A percentile compares a stretch with the other conserved stretches of the same genome.
Evolutionary conservation across 768 basidiomycete species (phyloP).

Genomic region (Royoungia palumana): DNA sequence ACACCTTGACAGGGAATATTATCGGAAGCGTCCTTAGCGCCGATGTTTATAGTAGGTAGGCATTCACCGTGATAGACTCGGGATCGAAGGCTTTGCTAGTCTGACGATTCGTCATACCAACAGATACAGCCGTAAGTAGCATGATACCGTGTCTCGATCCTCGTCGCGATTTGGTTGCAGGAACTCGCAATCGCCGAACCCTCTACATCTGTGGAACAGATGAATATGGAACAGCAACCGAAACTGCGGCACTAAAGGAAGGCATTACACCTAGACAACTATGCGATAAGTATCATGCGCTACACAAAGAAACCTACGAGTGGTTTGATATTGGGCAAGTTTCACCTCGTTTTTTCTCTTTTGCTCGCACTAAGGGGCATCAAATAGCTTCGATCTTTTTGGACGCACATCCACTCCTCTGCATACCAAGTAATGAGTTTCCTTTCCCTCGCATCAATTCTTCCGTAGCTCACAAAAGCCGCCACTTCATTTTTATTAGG

Average conservation of each 20-base stretch:
- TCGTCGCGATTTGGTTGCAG: slow-evolving; percentile 13
- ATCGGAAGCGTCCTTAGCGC: slow-evolving; percentile 96
- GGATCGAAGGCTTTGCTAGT: background rate
- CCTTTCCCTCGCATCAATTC: background rate
- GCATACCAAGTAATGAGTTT: slow-evolving; percentile 84
- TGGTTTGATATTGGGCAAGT: slow-evolving; percentile 95
- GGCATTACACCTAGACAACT: slow-evolving; percentile 72
- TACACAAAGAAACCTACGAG: slow-evolving; percentile 91
- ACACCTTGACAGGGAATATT: slow-evolving; percentile 60
- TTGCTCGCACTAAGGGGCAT: background rate
- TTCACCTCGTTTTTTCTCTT: background rate
- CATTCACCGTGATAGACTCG: slow-evolving; percentile 8
- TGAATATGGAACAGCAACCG: slow-evolving; percentile 99
- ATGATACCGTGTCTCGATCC: background rate
- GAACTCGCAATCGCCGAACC: slow-evolving; percentile 82
- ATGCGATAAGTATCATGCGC: slow-evolving; percentile 85
- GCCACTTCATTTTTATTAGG: slow-evolving; percentile 40
- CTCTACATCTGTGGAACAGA: slow-evolving; percentile 98
- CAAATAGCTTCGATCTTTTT: slow-evolving; percentile 84
- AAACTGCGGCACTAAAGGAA: slow-evolving; percentile 94
- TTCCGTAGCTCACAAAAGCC: background rate
- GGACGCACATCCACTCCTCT: slow-evolving; percentile 88
- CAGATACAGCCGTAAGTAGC: slow-evolving; percentile 60
- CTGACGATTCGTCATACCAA: slow-evolving; percentile 1
- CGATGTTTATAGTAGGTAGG: slow-evolving; percentile 92